Evolutionary conservation across 768 basidiomycete genomes (phyloP).

Genomic region (Suillus hirtellus): DNA sequence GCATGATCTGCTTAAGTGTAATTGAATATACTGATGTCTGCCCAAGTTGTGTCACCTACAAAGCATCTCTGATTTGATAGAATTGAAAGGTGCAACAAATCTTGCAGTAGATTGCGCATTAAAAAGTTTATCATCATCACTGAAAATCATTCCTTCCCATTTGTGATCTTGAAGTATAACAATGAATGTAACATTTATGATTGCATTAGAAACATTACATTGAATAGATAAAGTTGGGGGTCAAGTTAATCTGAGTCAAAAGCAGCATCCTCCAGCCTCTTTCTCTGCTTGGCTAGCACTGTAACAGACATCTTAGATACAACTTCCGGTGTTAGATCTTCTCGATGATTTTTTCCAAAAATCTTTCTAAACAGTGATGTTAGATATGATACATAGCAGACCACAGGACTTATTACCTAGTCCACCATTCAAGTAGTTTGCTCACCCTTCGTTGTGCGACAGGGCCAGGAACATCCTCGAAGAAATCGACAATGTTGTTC

Average conservation of each 20-base stretch:
- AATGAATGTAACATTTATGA: too few species aligned
- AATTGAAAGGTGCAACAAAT: too few species aligned
- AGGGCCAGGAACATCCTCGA: slow-evolving; percentile 10
- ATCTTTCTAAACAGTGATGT: background rate
- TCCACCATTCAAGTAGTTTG: slow-evolving; percentile 18
- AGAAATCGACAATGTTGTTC: slow-evolving; percentile 17
- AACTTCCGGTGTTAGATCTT: background rate
- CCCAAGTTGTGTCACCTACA: too few species aligned
- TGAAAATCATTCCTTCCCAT: too few species aligned
- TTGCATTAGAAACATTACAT: too few species aligned
- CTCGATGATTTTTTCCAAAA: background rate
- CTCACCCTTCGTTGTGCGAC: background rate
- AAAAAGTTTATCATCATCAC: too few species aligned
- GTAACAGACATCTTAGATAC: background rate
- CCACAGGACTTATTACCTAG: slow-evolving; percentile 3
- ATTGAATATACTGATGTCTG: too few species aligned
- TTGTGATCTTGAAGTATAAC: too few species aligned
- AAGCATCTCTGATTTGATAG: too few species aligned
- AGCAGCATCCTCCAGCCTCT: background rate
- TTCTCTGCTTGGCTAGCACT: background rate
- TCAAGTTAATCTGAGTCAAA: background rate
- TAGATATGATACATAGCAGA: background rate
- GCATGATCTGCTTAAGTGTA: too few species aligned
- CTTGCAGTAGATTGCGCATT: too few species aligned
- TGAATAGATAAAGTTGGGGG: too few species aligned